phyloP scores from a whole-genome alignment of 306 rosid species.

The Vigna radiata region DNA sequence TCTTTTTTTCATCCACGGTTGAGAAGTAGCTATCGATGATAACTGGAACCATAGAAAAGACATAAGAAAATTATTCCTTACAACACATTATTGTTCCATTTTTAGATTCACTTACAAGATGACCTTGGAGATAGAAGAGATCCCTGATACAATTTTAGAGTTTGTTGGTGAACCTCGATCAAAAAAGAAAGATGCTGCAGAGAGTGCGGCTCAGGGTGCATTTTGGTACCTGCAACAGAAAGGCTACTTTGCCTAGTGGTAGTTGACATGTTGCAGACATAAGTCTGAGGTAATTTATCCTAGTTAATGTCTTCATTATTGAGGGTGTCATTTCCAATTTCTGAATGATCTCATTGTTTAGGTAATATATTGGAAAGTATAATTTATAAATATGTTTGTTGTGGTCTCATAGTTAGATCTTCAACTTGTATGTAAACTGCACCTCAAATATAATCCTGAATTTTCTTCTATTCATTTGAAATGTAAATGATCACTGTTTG shows the following conservation, averaged over 20 bases:
- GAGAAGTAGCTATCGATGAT: neutral
- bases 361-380: neutral
- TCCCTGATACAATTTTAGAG: constrained; percentile 56
- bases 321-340: constrained; percentile 23
- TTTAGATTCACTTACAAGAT: constrained; percentile 77
- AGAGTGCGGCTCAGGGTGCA: constrained; percentile 86
- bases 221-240: constrained; percentile 70
- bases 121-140: constrained; percentile 67
- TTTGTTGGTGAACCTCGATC: constrained; percentile 57
- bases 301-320: neutral
- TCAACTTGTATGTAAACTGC: no score
- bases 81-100: constrained; percentile 1
- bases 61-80: neutral
- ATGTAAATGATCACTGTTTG: no score
- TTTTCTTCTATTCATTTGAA: no score
- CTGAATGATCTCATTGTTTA: constrained; percentile 5
- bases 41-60: neutral
- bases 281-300: neutral
- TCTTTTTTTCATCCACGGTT: neutral
- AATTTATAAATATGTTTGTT: no score
- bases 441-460: no score
- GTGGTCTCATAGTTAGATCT: no score
- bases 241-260: constrained; percentile 52
- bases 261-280: constrained; percentile 21
- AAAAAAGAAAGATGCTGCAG: constrained; percentile 80